These are phyloP conservation scores for Verticillium longisporum DNA, from an alignment of 2,329 filamentous ascomycete genomes.

Conservation along the genomic window DNA sequence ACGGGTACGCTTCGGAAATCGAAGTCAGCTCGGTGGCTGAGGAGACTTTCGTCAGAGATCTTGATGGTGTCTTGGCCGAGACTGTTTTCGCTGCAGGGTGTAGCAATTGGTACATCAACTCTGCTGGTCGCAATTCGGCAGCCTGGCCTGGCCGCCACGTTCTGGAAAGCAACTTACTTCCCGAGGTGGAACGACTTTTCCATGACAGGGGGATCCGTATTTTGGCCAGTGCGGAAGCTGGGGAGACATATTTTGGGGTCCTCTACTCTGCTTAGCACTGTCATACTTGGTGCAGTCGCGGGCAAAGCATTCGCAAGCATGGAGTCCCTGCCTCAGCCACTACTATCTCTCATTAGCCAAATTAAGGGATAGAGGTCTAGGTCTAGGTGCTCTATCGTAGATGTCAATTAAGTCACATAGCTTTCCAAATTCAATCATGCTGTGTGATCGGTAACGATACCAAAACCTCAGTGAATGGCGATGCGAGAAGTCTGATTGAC, in stretches of 20 bases:
- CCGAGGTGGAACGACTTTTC: conserved; percentile 3
- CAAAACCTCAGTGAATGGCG: too few species aligned
- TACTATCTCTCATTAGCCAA: background rate
- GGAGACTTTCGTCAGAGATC: conserved; percentile 18
- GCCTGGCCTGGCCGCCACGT: conserved; percentile 26
- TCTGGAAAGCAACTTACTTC: conserved; percentile 16
- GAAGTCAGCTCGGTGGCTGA: conserved; percentile 27
- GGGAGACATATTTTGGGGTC: background rate
- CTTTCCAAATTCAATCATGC: too few species aligned
- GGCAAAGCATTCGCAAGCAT: background rate
- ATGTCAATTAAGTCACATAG: too few species aligned
- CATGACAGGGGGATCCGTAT: background rate
- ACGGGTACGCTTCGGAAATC: conserved; percentile 20
- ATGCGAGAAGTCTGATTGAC: too few species aligned
- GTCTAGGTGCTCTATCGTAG: too few species aligned
- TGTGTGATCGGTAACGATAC: too few species aligned
- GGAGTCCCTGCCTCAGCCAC: background rate
- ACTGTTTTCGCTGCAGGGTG: conserved; percentile 29
- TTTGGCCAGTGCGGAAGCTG: conserved; percentile 1
- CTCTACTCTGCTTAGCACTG: background rate
- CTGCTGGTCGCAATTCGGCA: conserved; percentile 26
- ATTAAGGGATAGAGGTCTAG: background rate
- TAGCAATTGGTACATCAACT: conserved; percentile 34
- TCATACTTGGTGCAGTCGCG: background rate
- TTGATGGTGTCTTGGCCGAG: conserved; percentile 22